Percentiles rank a stretch among this genome's conserved stretches.
These are phyloP conservation scores for Daucus carota DNA, from an alignment of 129 eudicot species.

Conservation along the genomic window DH1_v3.0 NC_030381.2:21050501-21051000, in stretches of 20 bases:
- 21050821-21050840: constrained; percentile 40
- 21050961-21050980: constrained; percentile 17
- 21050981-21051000: constrained; percentile 19
- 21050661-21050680: constrained; percentile 87
- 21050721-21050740: constrained; percentile 65
- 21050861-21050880: neutral
- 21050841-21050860: neutral
- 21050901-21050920: constrained; percentile 25
- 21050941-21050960: constrained; percentile 20
- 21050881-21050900: neutral
- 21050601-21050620: constrained; percentile 47
- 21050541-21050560: no score
- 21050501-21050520: neutral
- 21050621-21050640: constrained; percentile 97
- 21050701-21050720: constrained; percentile 99
- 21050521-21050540: no score
- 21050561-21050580: no score
- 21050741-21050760: constrained; percentile 54
- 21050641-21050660: constrained; percentile 72
- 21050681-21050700: constrained; percentile 85
- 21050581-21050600: no score
- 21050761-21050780: constrained; percentile 64
- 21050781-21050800: constrained; percentile 75
- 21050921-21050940: constrained; percentile 26
- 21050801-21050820: constrained; percentile 60